Percentiles rank a stretch among this genome's conserved stretches.
phyloP scores from a whole-genome alignment of 129 eudicot genomes.

The Chrysanthemum lavandulifolium region DNA sequence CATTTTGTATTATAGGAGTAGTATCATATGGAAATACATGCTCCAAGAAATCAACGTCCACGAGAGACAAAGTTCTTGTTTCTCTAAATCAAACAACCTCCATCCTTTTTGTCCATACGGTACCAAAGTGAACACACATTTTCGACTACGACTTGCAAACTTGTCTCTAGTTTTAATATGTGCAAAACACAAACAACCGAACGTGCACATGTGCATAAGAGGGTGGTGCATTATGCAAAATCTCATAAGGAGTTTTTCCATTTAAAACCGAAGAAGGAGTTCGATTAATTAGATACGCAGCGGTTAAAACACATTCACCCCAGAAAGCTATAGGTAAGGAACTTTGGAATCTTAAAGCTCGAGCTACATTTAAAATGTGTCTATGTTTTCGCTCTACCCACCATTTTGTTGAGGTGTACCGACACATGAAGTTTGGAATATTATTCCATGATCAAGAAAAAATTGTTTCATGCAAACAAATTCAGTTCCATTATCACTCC shows the following conservation, averaged over 20 bases:
- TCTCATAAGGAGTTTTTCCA: not conserved
- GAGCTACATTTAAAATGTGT: not conserved
- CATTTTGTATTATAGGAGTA: not conserved
- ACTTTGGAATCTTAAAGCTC: not conserved
- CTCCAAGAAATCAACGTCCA: not conserved
- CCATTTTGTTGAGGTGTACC: conserved; percentile 18
- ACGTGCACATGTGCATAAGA: not conserved
- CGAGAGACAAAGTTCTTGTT: not conserved
- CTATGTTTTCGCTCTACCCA: conserved; percentile 1
- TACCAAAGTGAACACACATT: not conserved
- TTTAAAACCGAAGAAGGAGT: not conserved
- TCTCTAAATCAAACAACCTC: conserved; percentile 2
- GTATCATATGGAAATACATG: not conserved
- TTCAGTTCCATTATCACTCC: not conserved
- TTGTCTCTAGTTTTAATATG: not conserved
- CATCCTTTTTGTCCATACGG: conserved; percentile 10
- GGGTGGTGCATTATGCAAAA: not conserved
- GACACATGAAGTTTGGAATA: conserved; percentile 7
- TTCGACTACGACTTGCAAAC: not conserved
- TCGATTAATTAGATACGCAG: not conserved
- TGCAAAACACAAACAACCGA: conserved; percentile 14
- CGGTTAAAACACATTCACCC: conserved; percentile 7
- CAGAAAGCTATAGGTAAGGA: not conserved
- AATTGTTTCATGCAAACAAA: not conserved
- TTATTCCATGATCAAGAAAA: not conserved